Conservation (phyloP, 2,329 filamentous ascomycete species). For the Incumbomyces lentus region DNA sequence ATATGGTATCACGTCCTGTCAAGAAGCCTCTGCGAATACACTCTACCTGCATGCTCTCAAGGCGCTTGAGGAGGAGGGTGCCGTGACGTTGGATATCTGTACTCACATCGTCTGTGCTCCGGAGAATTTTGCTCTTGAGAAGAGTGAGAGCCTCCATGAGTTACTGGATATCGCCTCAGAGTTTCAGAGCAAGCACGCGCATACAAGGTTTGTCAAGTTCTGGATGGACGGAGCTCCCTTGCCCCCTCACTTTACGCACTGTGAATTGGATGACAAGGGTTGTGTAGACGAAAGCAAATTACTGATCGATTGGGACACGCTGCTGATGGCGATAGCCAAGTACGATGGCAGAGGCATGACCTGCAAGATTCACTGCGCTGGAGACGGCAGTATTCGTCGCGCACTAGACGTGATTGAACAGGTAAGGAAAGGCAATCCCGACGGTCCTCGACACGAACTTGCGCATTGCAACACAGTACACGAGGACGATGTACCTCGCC, state of each 20-base stretch:
- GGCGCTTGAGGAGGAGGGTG: slow-evolving; percentile 9
- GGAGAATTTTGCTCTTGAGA: slow-evolving; percentile 8
- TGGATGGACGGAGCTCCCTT: slow-evolving; percentile 17
- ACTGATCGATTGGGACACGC: slow-evolving; percentile 6
- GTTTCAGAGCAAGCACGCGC: slow-evolving; percentile 10
- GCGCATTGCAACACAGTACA: slow-evolving; percentile 11
- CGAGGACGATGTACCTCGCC: slow-evolving; percentile 7
- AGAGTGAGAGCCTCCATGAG: slow-evolving; percentile 7
- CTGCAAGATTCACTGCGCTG: slow-evolving; percentile 27
- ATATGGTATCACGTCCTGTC: slow-evolving; percentile 10
- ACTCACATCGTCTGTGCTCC: slow-evolving; percentile 11
- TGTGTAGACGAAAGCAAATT: slow-evolving; percentile 20
- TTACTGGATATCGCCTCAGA: slow-evolving; percentile 8
- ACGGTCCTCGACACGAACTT: slow-evolving; percentile 25
- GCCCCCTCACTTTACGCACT: slow-evolving; percentile 16
- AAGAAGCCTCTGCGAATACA: slow-evolving; percentile 12
- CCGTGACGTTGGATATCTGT: slow-evolving; percentile 10
- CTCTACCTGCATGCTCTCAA: slow-evolving; percentile 10
- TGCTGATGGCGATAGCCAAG: slow-evolving; percentile 21
- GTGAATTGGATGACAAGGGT: slow-evolving; percentile 22
- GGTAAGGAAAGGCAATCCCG: slow-evolving; percentile 20
- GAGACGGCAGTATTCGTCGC: slow-evolving; percentile 23
- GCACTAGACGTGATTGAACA: slow-evolving; percentile 25
- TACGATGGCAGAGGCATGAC: slow-evolving; percentile 26
- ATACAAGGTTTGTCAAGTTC: slow-evolving; percentile 18